Evolutionary conservation across 1,284 basidiomycete species (phyloP), one percentile per base, ranked within the genome.

Genomic region (Ceratobasidium sp.): DNA sequence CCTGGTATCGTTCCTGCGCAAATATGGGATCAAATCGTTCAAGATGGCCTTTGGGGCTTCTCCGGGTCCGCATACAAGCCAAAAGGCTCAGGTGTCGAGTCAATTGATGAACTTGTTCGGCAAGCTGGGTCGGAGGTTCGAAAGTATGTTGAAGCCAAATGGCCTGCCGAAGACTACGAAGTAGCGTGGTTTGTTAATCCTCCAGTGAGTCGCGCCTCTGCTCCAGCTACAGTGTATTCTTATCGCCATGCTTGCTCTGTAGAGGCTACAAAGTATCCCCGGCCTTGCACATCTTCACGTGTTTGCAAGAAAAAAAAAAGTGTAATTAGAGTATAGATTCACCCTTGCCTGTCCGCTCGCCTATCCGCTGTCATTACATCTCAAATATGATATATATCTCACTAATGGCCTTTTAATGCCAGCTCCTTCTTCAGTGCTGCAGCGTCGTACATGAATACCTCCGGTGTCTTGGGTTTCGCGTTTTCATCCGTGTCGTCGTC

Each of bases 111-210:
- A 34, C 79, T 87, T 72, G 83, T 92, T 16, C 77, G 78, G 48
- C 77, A 79, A 53, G 87, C 86, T 12, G 88, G 88, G 3, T 77
- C 76, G 52, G 88, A 91, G 74, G 86, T 92, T 26, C 36, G 67
- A 36, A 67, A 64, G 65, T 93, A 89, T 79, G 85, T 94, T 34
- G 83, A 80, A 78, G 81, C 81, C 52, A 81, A 86, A 61, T 94
- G 92, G 92, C 77, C 77, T 16, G 90, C 90, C 77, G 78, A 78
- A 10, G 84, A 86, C 32, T 94, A 90, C 90, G 92, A 94, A 80
- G 92, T 91, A 0, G 90, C 90, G 1, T 94, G 92, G 92, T 93
- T 92, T 78, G 89, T 92, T 34, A 93, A 93, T 78, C 92, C 92
- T 53, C 90, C 89, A 52, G 92, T 92, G 77, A 80, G 90, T 80